phyloP scores from a whole-genome alignment of 2,329 filamentous ascomycete genomes.

The Pseudogymnoascus sp. region DNA sequence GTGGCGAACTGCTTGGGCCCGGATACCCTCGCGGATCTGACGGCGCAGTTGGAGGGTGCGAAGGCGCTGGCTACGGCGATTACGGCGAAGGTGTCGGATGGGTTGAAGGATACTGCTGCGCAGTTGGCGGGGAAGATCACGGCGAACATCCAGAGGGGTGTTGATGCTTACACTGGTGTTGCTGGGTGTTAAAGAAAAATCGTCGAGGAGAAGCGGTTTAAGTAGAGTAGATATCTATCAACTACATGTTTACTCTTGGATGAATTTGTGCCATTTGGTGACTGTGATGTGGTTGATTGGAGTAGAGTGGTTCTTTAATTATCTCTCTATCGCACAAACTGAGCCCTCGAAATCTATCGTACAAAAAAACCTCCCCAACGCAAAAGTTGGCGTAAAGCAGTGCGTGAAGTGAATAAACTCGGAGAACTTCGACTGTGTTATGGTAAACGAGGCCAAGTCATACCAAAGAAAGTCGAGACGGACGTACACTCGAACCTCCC shows the following conservation, averaged over 20 bases:
- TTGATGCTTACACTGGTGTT: background rate
- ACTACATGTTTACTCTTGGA: background rate
- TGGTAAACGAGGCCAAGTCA: too few relatives aligned
- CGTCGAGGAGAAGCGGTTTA: too few relatives aligned
- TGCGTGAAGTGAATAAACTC: too few relatives aligned
- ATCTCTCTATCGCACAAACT: too few relatives aligned
- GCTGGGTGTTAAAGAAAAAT: background rate
- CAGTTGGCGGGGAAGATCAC: background rate
- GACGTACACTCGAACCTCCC: too few relatives aligned
- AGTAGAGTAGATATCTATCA: background rate
- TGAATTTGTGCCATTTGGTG: background rate
- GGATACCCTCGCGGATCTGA: background rate
- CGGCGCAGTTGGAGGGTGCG: background rate
- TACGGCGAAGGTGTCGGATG: background rate
- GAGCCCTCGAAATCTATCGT: too few relatives aligned
- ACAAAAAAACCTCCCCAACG: too few relatives aligned
- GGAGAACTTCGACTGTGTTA: too few relatives aligned
- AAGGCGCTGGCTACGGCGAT: background rate
- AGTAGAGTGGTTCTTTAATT: too few relatives aligned
- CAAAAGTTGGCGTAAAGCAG: too few relatives aligned
- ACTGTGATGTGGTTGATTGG: background rate
- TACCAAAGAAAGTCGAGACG: too few relatives aligned
- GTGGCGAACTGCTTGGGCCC: background rate
- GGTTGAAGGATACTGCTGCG: background rate
- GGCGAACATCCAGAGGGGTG: background rate